Evolutionary conservation across 2,329 filamentous ascomycete species (phyloP).

Genomic region (Clarireedia paspali): DNA sequence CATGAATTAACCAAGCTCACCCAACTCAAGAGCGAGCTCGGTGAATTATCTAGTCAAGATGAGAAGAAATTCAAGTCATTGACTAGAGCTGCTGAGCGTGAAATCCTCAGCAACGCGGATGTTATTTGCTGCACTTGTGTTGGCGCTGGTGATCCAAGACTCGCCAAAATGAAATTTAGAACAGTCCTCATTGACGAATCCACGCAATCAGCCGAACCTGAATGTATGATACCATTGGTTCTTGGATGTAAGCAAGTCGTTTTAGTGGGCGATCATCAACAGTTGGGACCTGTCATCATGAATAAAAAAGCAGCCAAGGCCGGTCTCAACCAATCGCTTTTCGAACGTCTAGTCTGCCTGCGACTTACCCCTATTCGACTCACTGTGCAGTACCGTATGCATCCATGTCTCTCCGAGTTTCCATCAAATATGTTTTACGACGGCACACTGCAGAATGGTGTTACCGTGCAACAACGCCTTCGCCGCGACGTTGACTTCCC

Average conservation of each 20-base stretch:
- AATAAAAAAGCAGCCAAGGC: constrained; percentile 99
- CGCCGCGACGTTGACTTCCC: constrained; percentile 95
- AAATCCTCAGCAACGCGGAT: constrained; percentile 91
- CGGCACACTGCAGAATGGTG: constrained; percentile 91
- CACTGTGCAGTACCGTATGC: constrained; percentile 98
- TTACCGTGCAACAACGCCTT: constrained; percentile 81
- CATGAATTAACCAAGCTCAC: constrained; percentile 87
- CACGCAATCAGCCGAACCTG: constrained; percentile 93
- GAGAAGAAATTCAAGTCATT: constrained; percentile 98
- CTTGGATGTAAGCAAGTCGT: constrained; percentile 98
- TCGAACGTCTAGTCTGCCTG: constrained; percentile 92
- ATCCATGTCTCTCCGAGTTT: constrained; percentile 93
- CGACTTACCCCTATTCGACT: constrained; percentile 84
- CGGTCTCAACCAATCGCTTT: constrained; percentile 94
- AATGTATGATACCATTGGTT: constrained; percentile 97
- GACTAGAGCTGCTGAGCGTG: constrained; percentile 85
- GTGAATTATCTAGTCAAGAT: constrained; percentile 88
- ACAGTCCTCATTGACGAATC: constrained; percentile 98
- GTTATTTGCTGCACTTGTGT: constrained; percentile 99
- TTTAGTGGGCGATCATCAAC: constrained; percentile 96
- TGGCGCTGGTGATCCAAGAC: constrained; percentile 88
- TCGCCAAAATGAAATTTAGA: constrained; percentile 96
- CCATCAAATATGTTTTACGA: constrained; percentile 99
- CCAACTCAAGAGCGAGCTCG: constrained; percentile 84
- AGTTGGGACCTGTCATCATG: constrained; percentile 98